These are phyloP conservation scores for Clitoria ternatea DNA, from an alignment of 306 rosid genomes.

Conservation along the genomic window DNA sequence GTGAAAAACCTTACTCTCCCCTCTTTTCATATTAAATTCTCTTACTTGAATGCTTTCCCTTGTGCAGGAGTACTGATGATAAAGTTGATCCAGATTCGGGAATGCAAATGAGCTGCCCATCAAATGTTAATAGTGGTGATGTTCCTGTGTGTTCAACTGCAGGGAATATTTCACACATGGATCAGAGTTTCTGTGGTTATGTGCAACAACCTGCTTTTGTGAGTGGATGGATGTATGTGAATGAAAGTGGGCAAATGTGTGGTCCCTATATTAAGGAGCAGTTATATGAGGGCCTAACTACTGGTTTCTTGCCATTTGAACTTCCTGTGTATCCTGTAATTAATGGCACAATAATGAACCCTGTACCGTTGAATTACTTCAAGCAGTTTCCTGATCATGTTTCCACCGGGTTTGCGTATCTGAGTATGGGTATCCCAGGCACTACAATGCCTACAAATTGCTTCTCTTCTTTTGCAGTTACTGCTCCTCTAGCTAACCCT, in stretches of 20 bases:
- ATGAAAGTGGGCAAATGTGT: constrained; percentile 86
- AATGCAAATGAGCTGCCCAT: constrained; percentile 64
- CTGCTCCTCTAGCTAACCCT: constrained; percentile 29
- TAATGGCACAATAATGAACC: constrained; percentile 55
- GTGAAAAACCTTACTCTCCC: background rate
- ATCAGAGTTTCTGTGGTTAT: constrained; percentile 45
- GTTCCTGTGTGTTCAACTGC: constrained; percentile 36
- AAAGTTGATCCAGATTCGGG: constrained; percentile 32
- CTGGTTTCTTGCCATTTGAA: constrained; percentile 88
- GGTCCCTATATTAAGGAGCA: constrained; percentile 94
- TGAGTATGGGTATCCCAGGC: constrained; percentile 39
- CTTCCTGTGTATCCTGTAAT: constrained; percentile 86
- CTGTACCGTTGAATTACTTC: constrained; percentile 91
- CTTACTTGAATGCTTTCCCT: constrained; percentile 17
- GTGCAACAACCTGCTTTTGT: constrained; percentile 48
- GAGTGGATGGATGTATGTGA: constrained; percentile 96
- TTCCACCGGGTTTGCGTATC: constrained; percentile 71
- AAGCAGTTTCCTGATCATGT: constrained; percentile 91
- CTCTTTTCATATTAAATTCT: background rate
- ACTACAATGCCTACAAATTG: constrained; percentile 30
- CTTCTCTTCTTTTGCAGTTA: constrained; percentile 30
- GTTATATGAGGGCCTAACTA: constrained; percentile 71
- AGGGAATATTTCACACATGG: constrained; percentile 37
- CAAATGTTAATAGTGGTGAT: constrained; percentile 44
- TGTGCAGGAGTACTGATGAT: constrained; percentile 39